Evolutionary conservation across 352 stramenopile species (phyloP), one percentile per base, ranked within the genome.

Genomic region (Globisporangium heterothallicum): DNA sequence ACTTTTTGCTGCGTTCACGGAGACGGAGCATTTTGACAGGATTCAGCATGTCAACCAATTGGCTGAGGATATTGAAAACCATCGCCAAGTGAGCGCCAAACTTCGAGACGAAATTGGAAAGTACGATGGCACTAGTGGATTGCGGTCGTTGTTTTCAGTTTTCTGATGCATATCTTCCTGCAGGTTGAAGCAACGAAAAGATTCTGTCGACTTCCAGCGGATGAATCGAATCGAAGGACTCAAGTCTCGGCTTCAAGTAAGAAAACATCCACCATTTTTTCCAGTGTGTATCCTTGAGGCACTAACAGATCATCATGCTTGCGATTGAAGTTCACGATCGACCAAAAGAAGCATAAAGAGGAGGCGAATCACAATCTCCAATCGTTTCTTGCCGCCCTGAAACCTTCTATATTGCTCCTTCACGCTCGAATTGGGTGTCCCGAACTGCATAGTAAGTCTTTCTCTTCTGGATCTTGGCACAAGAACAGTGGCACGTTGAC

Each of bases 31-130:
- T 38, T 91, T 93, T 58, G 82, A 88, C 46, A 68, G 78, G 16
- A 88, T 93, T 36, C 82, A 93, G 52, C 68, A 86, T 18, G 79
- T 91, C 10, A 93, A 93, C 40, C 74, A 86, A 58, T 56, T 93
- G 2, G 79, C 78, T 3, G 76, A 93, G 53, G 82, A 93, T 42
- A 90, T 93, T 21, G 82, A 93, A 47, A 78, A 76, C 25, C 76
- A 88, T 54, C 72, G 82, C 6, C 59, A 78, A 47, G 67, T 86
- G 21, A 88, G 77, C 49, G 70, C 70, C 6, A 84, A 79, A 44
- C 58, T 93, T 12, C 75, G 82, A 0, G 82, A 93, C 50, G 77
- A 91, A 49, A 93, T 91, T 46, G 82, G 73, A 43, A 84, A 76
- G 79, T 90, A 76, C 34, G 75, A 66, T 7, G 25, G 8, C 19